Conservation (phyloP, 345 rosid species). For the Camelina hispida region DNA sequence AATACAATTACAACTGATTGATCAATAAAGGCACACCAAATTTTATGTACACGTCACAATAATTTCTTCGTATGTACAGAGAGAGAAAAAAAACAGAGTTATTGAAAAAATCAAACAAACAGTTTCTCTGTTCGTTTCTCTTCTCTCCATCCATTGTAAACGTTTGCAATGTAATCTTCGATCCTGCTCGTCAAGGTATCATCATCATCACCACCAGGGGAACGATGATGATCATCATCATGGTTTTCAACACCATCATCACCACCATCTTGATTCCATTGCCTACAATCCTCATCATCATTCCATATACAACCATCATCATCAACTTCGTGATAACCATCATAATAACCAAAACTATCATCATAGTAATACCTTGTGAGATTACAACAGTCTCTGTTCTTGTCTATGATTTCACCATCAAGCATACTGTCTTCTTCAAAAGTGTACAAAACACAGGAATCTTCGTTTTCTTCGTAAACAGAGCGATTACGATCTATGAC, state of each 20-base stretch:
- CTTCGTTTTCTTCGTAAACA: constrained; percentile 27
- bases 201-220: constrained; percentile 13
- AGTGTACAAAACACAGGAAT: not conserved
- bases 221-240: constrained; percentile 25
- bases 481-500: constrained; percentile 8
- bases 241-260: constrained; percentile 31
- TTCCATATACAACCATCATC: constrained; percentile 35
- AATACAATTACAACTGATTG: not conserved
- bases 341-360: constrained; percentile 30
- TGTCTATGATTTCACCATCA: constrained; percentile 14
- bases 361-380: constrained; percentile 30
- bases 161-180: constrained; percentile 42
- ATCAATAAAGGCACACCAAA: not conserved
- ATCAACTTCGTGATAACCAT: constrained; percentile 32
- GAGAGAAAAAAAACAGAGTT: not conserved
- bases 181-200: constrained; percentile 37
- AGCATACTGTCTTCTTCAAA: constrained; percentile 8
- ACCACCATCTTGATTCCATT: constrained; percentile 29
- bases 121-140: constrained; percentile 35
- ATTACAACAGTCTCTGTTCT: constrained; percentile 21
- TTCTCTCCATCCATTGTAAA: constrained; percentile 42
- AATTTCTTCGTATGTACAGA: constrained; percentile 3
- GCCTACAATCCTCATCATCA: constrained; percentile 30
- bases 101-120: constrained; percentile 24
- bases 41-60: constrained; percentile 26